phyloP scores from a whole-genome alignment of 2,329 filamentous ascomycete genomes.

The Exophiala aquamarina region DNA sequence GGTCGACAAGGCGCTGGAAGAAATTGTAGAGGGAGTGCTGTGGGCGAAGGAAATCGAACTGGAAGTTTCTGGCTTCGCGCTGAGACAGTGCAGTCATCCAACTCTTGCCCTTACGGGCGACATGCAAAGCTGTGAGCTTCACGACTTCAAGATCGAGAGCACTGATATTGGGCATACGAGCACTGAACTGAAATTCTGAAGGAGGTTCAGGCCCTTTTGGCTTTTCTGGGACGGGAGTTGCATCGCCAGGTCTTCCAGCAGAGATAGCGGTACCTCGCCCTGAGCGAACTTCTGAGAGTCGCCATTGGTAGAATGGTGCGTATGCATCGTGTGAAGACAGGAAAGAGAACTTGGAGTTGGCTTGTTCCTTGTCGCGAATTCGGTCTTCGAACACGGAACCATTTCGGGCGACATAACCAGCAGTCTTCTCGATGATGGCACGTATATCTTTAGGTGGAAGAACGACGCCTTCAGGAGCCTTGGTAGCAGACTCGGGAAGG shows the following conservation, averaged over 20 bases:
- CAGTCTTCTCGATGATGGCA: slow-evolving; percentile 86
- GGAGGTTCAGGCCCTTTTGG: slow-evolving; percentile 82
- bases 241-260: slow-evolving; percentile 70
- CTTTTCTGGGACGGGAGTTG: slow-evolving; percentile 59
- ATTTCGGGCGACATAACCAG: slow-evolving; percentile 78
- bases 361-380: slow-evolving; percentile 79
- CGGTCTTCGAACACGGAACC: slow-evolving; percentile 72
- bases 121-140: slow-evolving; percentile 81
- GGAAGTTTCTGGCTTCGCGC: slow-evolving; percentile 83
- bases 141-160: slow-evolving; percentile 80
- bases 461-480: slow-evolving; percentile 79
- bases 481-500: slow-evolving; percentile 61
- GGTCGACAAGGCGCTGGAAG: slow-evolving; percentile 88
- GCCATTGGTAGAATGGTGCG: slow-evolving; percentile 86
- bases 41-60: slow-evolving; percentile 93
- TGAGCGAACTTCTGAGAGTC: slow-evolving; percentile 78
- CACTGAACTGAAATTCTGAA: slow-evolving; percentile 86
- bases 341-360: slow-evolving; percentile 90
- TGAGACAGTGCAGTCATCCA: slow-evolving; percentile 91
- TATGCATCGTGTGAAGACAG: slow-evolving; percentile 78
- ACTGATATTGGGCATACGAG: slow-evolving; percentile 95
- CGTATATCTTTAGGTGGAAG: slow-evolving; percentile 84
- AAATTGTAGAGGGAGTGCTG: slow-evolving; percentile 97
- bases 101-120: slow-evolving; percentile 85
- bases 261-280: slow-evolving; percentile 78